These are phyloP conservation scores for Erysimum pusillum DNA, from an alignment of 441 rosid species.

Conservation along the genomic window DNA sequence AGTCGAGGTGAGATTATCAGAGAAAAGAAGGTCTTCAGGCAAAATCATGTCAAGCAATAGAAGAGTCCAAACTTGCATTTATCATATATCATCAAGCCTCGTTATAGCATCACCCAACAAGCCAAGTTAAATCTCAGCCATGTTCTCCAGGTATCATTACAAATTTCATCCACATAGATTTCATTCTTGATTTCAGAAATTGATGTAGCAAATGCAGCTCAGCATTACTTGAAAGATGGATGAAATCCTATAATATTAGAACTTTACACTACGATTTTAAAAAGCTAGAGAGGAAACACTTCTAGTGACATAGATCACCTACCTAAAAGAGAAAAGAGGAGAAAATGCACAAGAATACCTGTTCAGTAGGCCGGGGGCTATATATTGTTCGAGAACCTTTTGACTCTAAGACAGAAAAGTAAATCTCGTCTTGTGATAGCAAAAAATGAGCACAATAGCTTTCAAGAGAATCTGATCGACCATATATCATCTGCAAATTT, in stretches of 20 bases:
- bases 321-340: neutral
- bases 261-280: conserved; percentile 8
- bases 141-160: conserved; percentile 3
- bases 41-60: conserved; percentile 7
- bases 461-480: conserved; percentile 84
- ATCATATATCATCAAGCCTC: conserved; percentile 35
- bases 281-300: conserved; percentile 12
- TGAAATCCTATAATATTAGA: conserved; percentile 13
- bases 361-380: conserved; percentile 75
- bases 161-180: conserved; percentile 3
- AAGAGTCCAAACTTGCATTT: conserved; percentile 24
- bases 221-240: neutral
- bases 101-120: conserved; percentile 29
- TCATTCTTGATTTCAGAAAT: conserved; percentile 7
- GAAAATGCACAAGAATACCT: conserved; percentile 56
- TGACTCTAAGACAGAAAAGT: conserved; percentile 71
- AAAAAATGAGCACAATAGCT: conserved; percentile 95
- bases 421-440: conserved; percentile 84
- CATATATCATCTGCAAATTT: conserved; percentile 83
- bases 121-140: conserved; percentile 14
- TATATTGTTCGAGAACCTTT: conserved; percentile 77
- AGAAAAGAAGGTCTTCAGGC: conserved; percentile 25
- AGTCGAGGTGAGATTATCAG: conserved; percentile 18
- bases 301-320: conserved; percentile 23
- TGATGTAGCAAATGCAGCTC: conserved; percentile 10